These are phyloP conservation scores for Collariella sp. DNA, from an alignment of 495 filamentous ascomycete genomes.

Conservation along the genomic window DNA sequence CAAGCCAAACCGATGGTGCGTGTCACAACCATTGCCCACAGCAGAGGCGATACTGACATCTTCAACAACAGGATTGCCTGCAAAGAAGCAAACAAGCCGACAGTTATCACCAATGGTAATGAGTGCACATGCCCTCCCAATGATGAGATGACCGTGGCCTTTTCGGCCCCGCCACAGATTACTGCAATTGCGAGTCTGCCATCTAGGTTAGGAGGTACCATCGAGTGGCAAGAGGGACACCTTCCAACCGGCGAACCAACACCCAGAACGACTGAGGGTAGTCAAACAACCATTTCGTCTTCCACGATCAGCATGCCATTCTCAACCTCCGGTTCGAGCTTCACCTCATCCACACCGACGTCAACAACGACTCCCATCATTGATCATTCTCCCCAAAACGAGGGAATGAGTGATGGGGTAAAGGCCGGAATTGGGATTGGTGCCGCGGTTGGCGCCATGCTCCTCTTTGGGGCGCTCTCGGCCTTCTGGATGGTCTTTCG, in stretches of 20 bases:
- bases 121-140: slow-evolving; percentile 19
- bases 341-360: not conserved
- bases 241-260: slow-evolving; percentile 6
- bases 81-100: slow-evolving; percentile 6
- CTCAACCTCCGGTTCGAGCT: not conserved
- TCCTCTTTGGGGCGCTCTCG: slow-evolving; percentile 12
- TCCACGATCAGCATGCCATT: not conserved
- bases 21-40: slow-evolving; percentile 10
- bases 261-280: not conserved
- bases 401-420: slow-evolving; percentile 8
- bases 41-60: not conserved
- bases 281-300: not conserved
- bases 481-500: slow-evolving; percentile 9
- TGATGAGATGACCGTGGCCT: slow-evolving; percentile 8
- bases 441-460: slow-evolving; percentile 3
- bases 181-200: slow-evolving; percentile 22
- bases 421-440: slow-evolving; percentile 21
- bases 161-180: slow-evolving; percentile 16
- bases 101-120: slow-evolving; percentile 4
- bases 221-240: slow-evolving; percentile 22
- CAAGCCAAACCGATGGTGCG: slow-evolving; percentile 15
- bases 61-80: slow-evolving; percentile 9
- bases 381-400: not conserved
- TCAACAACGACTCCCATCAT: not conserved
- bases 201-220: slow-evolving; percentile 13